phyloP scores from a whole-genome alignment of 176 grass and related monocot genomes.

The Carex cristatella region DNA sequence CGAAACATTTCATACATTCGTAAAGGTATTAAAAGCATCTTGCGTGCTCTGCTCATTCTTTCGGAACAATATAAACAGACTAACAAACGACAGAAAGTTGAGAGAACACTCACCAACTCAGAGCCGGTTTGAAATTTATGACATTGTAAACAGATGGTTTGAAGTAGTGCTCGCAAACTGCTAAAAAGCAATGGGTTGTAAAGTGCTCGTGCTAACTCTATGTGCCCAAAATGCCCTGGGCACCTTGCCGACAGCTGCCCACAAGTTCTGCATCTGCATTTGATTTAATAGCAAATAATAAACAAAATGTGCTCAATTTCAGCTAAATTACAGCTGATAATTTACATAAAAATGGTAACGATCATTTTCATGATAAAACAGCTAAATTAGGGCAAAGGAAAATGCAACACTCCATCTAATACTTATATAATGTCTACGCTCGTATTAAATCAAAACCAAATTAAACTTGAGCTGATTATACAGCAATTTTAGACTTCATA shows the following conservation, averaged over 20 bases:
- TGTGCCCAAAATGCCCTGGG: slow-evolving; percentile 88
- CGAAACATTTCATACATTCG: background rate
- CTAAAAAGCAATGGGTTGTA: slow-evolving; percentile 77
- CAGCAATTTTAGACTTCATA: background rate
- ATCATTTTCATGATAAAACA: background rate
- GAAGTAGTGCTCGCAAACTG: slow-evolving; percentile 53
- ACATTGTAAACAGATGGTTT: slow-evolving; percentile 59
- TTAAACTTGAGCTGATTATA: too few species aligned
- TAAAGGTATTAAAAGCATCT: background rate
- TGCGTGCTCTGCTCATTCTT: background rate
- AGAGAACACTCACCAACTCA: slow-evolving; percentile 38
- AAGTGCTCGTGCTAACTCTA: slow-evolving; percentile 61
- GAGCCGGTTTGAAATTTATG: slow-evolving; percentile 54
- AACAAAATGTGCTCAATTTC: background rate
- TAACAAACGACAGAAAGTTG: background rate
- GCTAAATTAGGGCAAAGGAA: background rate
- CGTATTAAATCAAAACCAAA: too few species aligned
- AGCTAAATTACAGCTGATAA: background rate
- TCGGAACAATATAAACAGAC: background rate
- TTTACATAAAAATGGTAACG: background rate
- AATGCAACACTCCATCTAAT: background rate
- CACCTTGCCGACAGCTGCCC: slow-evolving; percentile 52
- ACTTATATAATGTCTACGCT: background rate
- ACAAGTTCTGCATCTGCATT: slow-evolving; percentile 74
- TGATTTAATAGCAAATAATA: slow-evolving; percentile 15